These are phyloP conservation scores for Quercus alba DNA, from an alignment of 306 rosid species.

Conservation along the genomic window DNA sequence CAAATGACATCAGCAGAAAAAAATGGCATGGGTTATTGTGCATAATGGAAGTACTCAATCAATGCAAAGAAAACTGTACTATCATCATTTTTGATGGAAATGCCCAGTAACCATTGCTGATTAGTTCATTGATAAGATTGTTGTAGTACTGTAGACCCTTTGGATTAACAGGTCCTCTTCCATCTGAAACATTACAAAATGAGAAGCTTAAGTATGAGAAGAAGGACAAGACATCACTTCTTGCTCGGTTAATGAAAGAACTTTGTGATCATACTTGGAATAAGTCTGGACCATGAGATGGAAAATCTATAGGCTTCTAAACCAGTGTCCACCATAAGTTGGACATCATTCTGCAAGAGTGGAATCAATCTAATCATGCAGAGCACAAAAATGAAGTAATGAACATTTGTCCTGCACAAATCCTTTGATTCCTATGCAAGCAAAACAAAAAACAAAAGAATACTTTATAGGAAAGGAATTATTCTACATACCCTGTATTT, in stretches of 20 bases:
- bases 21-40: not conserved
- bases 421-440: not conserved
- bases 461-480: not conserved
- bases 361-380: not conserved
- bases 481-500: conserved; percentile 14
- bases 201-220: not conserved
- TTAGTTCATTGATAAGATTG: conserved; percentile 60
- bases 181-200: conserved; percentile 34
- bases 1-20: not conserved
- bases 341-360: conserved; percentile 13
- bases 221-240: not conserved
- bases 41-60: not conserved
- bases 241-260: not conserved
- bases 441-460: too few species aligned
- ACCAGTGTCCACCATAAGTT: conserved; percentile 5
- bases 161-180: conserved; percentile 61
- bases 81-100: not conserved
- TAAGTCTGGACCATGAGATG: conserved; percentile 16
- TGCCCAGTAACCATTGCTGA: conserved; percentile 41
- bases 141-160: conserved; percentile 63
- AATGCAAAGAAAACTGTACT: not conserved
- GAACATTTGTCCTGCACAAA: not conserved
- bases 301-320: conserved; percentile 16
- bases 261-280: conserved; percentile 9
- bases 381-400: not conserved